Conservation (phyloP, 495 filamentous ascomycete genomes). For the Penicillium dipodomyicola region DNA sequence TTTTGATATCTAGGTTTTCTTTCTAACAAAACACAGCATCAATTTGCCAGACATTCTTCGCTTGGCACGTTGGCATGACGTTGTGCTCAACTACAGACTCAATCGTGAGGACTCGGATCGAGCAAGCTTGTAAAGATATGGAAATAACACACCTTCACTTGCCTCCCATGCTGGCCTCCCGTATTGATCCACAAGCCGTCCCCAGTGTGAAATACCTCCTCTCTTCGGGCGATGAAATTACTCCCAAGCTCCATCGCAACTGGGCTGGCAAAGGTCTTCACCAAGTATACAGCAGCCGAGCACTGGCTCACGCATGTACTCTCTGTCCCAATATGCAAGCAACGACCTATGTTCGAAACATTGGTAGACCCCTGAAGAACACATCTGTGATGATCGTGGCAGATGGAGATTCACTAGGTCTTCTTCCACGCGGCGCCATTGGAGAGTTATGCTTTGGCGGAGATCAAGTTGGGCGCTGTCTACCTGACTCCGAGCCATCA, state of each 20-base stretch:
- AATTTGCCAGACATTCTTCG: conserved; percentile 78
- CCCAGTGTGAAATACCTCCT: conserved; percentile 65
- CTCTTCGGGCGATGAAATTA: conserved; percentile 70
- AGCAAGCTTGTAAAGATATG: conserved; percentile 54
- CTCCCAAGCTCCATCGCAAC: conserved; percentile 56
- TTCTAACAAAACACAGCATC: conserved; percentile 46
- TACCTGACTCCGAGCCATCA: conserved; percentile 46
- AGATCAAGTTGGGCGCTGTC: conserved; percentile 58
- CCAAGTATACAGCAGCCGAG: conserved; percentile 70
- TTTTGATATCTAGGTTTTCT: background rate
- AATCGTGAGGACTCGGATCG: conserved; percentile 61
- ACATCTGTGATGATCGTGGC: conserved; percentile 68
- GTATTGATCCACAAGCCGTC: conserved; percentile 59
- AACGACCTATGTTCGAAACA: conserved; percentile 51
- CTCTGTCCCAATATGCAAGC: conserved; percentile 47
- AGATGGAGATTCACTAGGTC: conserved; percentile 32
- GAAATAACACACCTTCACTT: conserved; percentile 71
- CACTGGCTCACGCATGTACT: conserved; percentile 74
- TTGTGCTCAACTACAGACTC: conserved; percentile 68
- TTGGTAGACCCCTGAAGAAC: conserved; percentile 65
- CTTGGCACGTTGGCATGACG: conserved; percentile 70
- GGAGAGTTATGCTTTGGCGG: conserved; percentile 86
- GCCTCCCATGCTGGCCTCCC: conserved; percentile 72
- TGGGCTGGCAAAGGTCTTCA: conserved; percentile 68
- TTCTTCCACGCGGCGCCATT: conserved; percentile 63